Evolutionary conservation across 31 red algal species (phyloP), one percentile per base, ranked within the genome.

Genomic region (Odonthalia washingtoniensis): DNA sequence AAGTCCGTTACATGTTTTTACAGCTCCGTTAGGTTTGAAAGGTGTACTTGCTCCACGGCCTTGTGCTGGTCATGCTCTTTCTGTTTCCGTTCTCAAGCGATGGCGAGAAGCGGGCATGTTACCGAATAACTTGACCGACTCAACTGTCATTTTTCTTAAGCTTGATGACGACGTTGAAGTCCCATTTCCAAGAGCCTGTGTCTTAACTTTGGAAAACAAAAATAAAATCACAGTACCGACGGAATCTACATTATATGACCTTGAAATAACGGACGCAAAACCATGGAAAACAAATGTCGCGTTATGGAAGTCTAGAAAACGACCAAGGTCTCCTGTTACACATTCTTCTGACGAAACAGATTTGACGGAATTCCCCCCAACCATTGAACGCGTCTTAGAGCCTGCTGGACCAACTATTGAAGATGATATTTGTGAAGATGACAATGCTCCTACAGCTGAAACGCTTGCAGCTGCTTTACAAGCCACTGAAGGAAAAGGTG

Each of bases 61-160:
- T 9, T 44, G 72, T 45, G 91, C 85, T 41, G 81, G 84, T 40
- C 77, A 88, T 84, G 84, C 85, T 33, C 68, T 87, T 5, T 74
- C 85, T 38, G 84, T 42, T 21, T 87, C 91, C 27, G 84, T 87
- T 41, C 43, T 93, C 40, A 63, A 46, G 16, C 60, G 84, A 70
- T 93, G 91, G 84, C 84, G 84, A 37, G 91, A 93, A 46, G 84
- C 84, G 5, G 84, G 91, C 53, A 52, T 87, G 68, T 42, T 83
- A 49, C 77, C 82, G 28, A 69, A n/a, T 53, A 64, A 38, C 1
- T 16, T 31, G 38, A 33, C 78, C 35, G 86, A 81, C 27, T 28
- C 74, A 53, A 40, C 81, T 40, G 89, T 91, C 32, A 74, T 85
- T 6, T 85, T 91, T 73, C 42, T 91, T 62, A 84, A 80, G 32